These are phyloP conservation scores for Emericellopsis terricola DNA, from an alignment of 495 filamentous ascomycete species.

Conservation along the genomic window DNA sequence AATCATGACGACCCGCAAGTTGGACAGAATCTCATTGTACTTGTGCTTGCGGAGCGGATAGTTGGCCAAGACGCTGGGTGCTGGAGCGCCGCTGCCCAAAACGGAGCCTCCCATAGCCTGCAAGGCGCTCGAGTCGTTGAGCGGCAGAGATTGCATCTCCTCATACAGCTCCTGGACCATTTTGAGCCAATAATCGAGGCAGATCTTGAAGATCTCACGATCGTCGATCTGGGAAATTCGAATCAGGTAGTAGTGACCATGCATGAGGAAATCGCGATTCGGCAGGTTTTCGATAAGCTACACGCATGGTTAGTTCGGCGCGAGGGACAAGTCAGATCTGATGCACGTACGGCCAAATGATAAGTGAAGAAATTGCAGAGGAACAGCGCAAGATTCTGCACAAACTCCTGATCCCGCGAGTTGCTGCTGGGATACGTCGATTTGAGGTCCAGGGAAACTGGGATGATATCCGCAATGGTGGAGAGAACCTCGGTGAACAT, in stretches of 20 bases:
- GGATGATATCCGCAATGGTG: conserved; percentile 77
- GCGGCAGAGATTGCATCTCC: conserved; percentile 89
- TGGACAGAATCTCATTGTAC: conserved; percentile 83
- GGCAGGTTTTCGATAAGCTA: conserved; percentile 90
- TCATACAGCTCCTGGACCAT: conserved; percentile 97
- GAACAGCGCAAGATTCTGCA: conserved; percentile 90
- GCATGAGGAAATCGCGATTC: conserved; percentile 82
- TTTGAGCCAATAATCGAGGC: conserved; percentile 97
- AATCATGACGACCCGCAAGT: conserved; percentile 94
- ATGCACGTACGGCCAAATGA: background rate
- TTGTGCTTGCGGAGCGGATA: conserved; percentile 94
- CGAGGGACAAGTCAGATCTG: background rate
- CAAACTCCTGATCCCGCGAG: conserved; percentile 87
- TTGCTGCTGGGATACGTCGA: conserved; percentile 78
- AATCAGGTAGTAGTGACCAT: conserved; percentile 95
- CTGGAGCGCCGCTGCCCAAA: conserved; percentile 60
- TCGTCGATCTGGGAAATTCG: conserved; percentile 97
- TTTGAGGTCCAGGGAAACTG: conserved; percentile 75
- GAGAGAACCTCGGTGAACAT: conserved; percentile 96
- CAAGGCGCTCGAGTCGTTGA: conserved; percentile 79
- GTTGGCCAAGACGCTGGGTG: conserved; percentile 63
- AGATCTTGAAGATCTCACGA: conserved; percentile 98
- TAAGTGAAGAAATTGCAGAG: conserved; percentile 87
- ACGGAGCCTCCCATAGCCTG: conserved; percentile 50
- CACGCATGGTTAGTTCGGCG: conserved; percentile 10